Evolutionary conservation across 495 filamentous ascomycete species (phyloP).

Genomic region (Penicillium ochrochloron): DNA sequence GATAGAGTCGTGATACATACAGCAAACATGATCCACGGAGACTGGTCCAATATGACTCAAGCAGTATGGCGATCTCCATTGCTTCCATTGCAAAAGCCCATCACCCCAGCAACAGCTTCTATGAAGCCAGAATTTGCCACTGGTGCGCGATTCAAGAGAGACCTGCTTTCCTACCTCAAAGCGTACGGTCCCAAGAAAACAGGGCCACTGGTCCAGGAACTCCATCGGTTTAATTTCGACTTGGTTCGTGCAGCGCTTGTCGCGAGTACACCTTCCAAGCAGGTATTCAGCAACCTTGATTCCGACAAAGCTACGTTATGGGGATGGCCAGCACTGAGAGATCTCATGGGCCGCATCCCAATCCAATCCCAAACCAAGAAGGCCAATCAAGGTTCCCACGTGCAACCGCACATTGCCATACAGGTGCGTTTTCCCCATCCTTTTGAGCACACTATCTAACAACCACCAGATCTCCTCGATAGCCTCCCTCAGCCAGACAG

Average conservation of each 20-base stretch:
- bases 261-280: conserved; percentile 73
- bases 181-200: conserved; percentile 66
- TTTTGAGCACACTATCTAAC: not conserved
- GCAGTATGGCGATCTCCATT: conserved; percentile 80
- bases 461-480: conserved; percentile 69
- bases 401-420: conserved; percentile 62
- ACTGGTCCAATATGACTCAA: conserved; percentile 90
- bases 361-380: conserved; percentile 10
- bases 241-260: conserved; percentile 73
- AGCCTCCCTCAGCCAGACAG: conserved; percentile 73
- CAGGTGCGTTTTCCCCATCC: conserved; percentile 49
- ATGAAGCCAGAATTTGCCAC: conserved; percentile 49
- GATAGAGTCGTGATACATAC: conserved; percentile 78
- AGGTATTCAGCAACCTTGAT: conserved; percentile 45
- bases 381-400: not conserved
- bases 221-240: conserved; percentile 71
- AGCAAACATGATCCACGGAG: conserved; percentile 82
- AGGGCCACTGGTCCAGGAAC: conserved; percentile 55
- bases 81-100: conserved; percentile 54
- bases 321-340: conserved; percentile 75
- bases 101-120: conserved; percentile 13
- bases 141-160: conserved; percentile 74
- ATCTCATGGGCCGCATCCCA: conserved; percentile 59
- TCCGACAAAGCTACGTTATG: conserved; percentile 57
- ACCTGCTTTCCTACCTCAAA: conserved; percentile 73